Base-by-base conservation (phyloP, 2,329 filamentous ascomycete genomes). In the Epichloe sp. region DNA sequence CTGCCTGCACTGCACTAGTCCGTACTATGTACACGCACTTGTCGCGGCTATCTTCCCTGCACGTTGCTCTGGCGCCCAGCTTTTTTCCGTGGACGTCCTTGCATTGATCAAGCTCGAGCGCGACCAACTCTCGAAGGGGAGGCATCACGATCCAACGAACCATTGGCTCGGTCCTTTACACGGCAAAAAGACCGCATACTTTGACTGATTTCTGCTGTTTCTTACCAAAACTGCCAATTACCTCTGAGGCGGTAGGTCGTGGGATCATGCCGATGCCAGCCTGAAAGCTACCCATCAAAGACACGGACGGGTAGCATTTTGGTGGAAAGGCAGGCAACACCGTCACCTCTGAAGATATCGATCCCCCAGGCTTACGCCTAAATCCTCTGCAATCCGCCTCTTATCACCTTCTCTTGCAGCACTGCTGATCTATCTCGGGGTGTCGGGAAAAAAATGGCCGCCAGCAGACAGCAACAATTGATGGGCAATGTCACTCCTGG, bases 401-500 rank as follows among this genome's bases (percentile, higher is more conserved):
- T 8, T 3, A 46, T 34, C 14, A 2, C 17, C 7, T 36, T 21
- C n/a, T 17, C n/a, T 21, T 19, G 26, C 23, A 31, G 26, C 11
- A 31, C 19, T 19, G 19, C 19, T 19, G 40, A 19, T 31, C n/a
- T 37, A 12, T 15, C 23, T 14, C n/a, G 19, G 38, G n/a, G 10
- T 19, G 5, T 7, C n/a, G 42, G 15, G 43, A 10, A 38, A 38
- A 43, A 49, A 21, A 54, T 54, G 52, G 47, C 48, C n/a, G 21
- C 21, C 17, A 38, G 36, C 8, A 52, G 42, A 46, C 36, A 37
- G 34, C 43, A 54, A 49, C 47, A 36, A 37, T 46, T 45, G 26
- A 58, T 54, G 49, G 58, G 38, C 52, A 79, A 38, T 15, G 40
- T 87, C 57, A 76, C 79, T 43, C 81, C 87, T 35, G 85, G 86